phyloP scores from a whole-genome alignment of 225 moss, liverwort and hornwort genomes.

The Lunularia cruciata region DNA sequence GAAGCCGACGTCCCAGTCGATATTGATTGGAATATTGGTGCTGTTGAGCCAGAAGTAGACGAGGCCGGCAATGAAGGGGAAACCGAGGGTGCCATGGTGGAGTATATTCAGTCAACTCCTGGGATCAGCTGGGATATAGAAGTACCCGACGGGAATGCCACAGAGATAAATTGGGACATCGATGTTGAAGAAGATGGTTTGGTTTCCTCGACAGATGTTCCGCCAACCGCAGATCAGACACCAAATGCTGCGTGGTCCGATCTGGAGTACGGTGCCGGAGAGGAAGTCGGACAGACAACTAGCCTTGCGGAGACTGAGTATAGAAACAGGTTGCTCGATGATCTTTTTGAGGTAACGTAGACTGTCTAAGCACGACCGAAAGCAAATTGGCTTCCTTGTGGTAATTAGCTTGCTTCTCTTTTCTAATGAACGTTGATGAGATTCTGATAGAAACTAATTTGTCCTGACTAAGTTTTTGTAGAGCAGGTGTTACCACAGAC shows the following conservation, averaged over 20 bases:
- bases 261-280: slow-evolving; percentile 12
- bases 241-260: slow-evolving; percentile 22
- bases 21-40: slow-evolving; percentile 69
- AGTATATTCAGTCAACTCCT: slow-evolving; percentile 27
- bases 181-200: slow-evolving; percentile 65
- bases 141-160: slow-evolving; percentile 37
- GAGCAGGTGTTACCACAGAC: neutral
- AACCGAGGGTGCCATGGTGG: slow-evolving; percentile 2
- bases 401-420: no score
- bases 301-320: slow-evolving; percentile 74
- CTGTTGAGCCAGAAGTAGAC: slow-evolving; percentile 33
- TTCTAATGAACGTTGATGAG: no score
- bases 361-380: neutral
- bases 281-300: slow-evolving; percentile 38
- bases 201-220: slow-evolving; percentile 7
- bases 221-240: slow-evolving; percentile 2
- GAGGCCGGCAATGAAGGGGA: slow-evolving; percentile 17
- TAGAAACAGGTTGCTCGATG: slow-evolving; percentile 72
- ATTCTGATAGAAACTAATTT: neutral
- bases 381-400: no score
- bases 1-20: slow-evolving; percentile 47
- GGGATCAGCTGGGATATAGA: slow-evolving; percentile 51
- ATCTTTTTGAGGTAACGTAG: slow-evolving; percentile 90
- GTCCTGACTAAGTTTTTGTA: neutral
- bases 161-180: slow-evolving; percentile 84